Evolutionary conservation across 192 early-diverging fungal species (phyloP).

Genomic region (Thoreauomyces humboldtii): DNA sequence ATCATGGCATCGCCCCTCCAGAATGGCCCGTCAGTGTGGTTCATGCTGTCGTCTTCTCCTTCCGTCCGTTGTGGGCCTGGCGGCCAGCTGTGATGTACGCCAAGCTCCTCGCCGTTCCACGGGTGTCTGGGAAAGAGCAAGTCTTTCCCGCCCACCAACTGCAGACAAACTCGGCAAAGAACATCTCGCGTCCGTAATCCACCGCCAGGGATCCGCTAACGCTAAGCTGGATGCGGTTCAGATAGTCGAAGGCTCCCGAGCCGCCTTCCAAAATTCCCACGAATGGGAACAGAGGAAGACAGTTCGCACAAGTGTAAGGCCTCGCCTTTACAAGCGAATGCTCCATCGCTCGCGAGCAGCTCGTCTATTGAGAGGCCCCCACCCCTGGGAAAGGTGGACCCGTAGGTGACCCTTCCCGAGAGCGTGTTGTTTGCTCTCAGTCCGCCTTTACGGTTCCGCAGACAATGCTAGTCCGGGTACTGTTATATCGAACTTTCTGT

Average conservation of each 20-base stretch:
- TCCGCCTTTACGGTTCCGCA: constrained; percentile 11
- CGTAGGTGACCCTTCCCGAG: not conserved
- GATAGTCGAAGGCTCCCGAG: not conserved
- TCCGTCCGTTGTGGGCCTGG: not conserved
- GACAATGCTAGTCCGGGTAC: constrained; percentile 9
- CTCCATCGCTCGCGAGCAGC: not conserved
- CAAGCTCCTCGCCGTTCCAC: constrained; percentile 13
- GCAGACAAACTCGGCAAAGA: constrained; percentile 1
- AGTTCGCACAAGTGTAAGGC: not conserved
- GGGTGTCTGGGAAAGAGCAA: not conserved
- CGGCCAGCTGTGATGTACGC: not conserved
- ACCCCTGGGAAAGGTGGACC: not conserved
- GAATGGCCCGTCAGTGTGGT: no score
- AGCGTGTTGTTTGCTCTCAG: constrained; percentile 8
- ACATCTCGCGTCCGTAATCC: constrained; percentile 10
- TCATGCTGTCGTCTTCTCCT: no score
- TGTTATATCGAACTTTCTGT: no score
- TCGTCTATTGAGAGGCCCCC: constrained; percentile 10
- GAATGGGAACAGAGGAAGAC: not conserved
- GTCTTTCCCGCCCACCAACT: not conserved
- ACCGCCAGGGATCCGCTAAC: not conserved
- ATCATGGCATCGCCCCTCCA: no score
- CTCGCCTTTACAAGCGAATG: constrained; percentile 20
- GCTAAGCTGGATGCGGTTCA: not conserved
- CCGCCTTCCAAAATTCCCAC: not conserved